phyloP scores from a whole-genome alignment of 306 rosid genomes.

The Pterocarpus macrocarpus region DNA sequence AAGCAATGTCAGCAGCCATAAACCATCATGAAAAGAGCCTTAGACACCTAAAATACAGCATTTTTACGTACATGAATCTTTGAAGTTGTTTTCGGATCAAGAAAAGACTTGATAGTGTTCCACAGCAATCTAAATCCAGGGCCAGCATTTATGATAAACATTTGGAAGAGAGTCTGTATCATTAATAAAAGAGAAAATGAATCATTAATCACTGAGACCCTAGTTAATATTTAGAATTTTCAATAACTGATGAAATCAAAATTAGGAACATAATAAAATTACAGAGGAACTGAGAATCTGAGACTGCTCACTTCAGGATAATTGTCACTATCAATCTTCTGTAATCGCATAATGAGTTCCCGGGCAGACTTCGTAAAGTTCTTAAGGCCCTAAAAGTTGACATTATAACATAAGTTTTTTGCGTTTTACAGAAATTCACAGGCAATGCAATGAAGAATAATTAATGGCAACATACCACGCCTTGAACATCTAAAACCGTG shows the following conservation, averaged over 20 bases:
- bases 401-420: slow-evolving; percentile 37
- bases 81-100: slow-evolving; percentile 96
- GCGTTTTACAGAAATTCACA: neutral
- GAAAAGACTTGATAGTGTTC: slow-evolving; percentile 88
- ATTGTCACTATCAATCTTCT: slow-evolving; percentile 94
- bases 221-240: slow-evolving; percentile 25
- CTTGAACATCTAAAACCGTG: slow-evolving; percentile 96
- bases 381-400: slow-evolving; percentile 77
- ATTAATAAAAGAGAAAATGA: slow-evolving; percentile 19
- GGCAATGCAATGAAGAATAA: slow-evolving; percentile 32
- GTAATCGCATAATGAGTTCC: slow-evolving; percentile 80
- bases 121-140: slow-evolving; percentile 94
- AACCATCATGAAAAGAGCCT: slow-evolving; percentile 28
- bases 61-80: slow-evolving; percentile 83
- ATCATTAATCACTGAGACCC: slow-evolving; percentile 24
- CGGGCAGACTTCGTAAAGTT: slow-evolving; percentile 94
- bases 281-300: slow-evolving; percentile 27
- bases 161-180: slow-evolving; percentile 90
- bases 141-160: slow-evolving; percentile 98
- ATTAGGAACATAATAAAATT: slow-evolving; percentile 31
- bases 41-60: slow-evolving; percentile 27
- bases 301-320: slow-evolving; percentile 81
- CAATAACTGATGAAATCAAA: slow-evolving; percentile 34
- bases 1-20: slow-evolving; percentile 40
- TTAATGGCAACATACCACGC: slow-evolving; percentile 80